These are phyloP conservation scores for Cystofilobasidium capitatum DNA, from an alignment of 768 basidiomycete species.

Conservation along the genomic window DNA sequence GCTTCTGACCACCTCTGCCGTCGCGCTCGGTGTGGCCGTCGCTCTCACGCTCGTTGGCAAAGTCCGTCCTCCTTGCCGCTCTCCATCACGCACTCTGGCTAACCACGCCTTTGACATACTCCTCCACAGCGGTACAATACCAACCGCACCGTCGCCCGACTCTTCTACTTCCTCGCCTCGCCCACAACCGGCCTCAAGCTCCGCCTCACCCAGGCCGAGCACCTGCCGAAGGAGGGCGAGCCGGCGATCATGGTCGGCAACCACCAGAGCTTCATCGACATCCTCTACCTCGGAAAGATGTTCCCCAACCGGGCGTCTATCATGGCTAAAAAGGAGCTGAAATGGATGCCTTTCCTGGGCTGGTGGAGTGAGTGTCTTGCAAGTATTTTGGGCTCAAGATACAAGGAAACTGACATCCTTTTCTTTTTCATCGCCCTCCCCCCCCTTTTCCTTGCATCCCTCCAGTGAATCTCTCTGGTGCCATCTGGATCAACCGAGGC, in stretches of 20 bases:
- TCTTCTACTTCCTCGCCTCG: constrained; percentile 63
- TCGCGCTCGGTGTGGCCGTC: constrained; percentile 21
- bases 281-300: constrained; percentile 70
- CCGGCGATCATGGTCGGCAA: constrained; percentile 75
- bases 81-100: not conserved
- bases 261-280: constrained; percentile 88
- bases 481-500: constrained; percentile 83
- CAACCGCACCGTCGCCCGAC: constrained; percentile 70
- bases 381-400: not conserved
- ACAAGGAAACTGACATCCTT: not conserved
- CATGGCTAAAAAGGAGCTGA: constrained; percentile 84
- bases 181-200: constrained; percentile 57
- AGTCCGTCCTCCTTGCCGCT: constrained; percentile 4
- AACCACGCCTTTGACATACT: not conserved
- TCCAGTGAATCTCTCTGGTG: constrained; percentile 70
- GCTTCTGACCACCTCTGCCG: constrained; percentile 7
- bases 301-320: constrained; percentile 76
- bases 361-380: constrained; percentile 51
- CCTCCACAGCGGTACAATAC: constrained; percentile 41
- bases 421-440: not conserved
- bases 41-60: constrained; percentile 7
- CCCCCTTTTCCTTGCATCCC: constrained; percentile 4
- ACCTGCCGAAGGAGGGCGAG: constrained; percentile 49
- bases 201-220: constrained; percentile 76
- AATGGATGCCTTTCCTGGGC: constrained; percentile 71